Percentiles rank a stretch among this genome's conserved stretches.
Conservation (phyloP, 345 rosid species). For the Kernera saxatilis region DNA sequence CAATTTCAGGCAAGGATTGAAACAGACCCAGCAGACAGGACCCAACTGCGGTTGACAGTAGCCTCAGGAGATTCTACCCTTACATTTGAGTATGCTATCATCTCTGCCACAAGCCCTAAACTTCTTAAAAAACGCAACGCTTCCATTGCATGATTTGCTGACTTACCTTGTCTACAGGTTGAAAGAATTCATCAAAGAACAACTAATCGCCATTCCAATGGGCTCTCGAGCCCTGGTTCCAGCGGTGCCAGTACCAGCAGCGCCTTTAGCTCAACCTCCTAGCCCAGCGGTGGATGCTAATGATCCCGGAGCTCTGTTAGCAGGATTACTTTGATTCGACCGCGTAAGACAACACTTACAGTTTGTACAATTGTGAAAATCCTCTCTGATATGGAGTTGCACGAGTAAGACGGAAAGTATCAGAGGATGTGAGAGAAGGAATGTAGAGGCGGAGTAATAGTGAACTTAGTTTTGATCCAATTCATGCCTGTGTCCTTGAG, state of each 20-base stretch:
- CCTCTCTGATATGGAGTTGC: background rate
- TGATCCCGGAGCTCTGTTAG: slow-evolving; percentile 81
- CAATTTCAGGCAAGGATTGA: slow-evolving; percentile 70
- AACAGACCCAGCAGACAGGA: slow-evolving; percentile 97
- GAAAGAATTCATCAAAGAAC: slow-evolving; percentile 88
- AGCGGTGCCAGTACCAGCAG: slow-evolving; percentile 35
- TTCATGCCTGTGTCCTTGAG: no score
- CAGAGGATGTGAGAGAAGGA: background rate
- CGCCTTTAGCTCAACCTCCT: slow-evolving; percentile 35
- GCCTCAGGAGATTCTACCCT: slow-evolving; percentile 79
- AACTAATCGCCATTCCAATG: slow-evolving; percentile 49
- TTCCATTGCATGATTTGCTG: no score
- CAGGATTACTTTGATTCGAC: slow-evolving; percentile 59
- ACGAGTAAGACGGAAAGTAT: background rate
- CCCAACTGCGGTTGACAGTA: slow-evolving; percentile 92
- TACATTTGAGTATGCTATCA: slow-evolving; percentile 67
- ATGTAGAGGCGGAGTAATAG: background rate
- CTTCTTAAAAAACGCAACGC: background rate
- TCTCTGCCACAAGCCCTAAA: no score
- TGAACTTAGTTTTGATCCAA: background rate
- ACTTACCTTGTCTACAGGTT: slow-evolving; percentile 47
- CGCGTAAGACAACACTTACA: background rate
- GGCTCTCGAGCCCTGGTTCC: slow-evolving; percentile 41
- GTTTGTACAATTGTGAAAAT: background rate
- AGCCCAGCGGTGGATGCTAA: slow-evolving; percentile 37